Evolutionary conservation across 2,329 filamentous ascomycete species (phyloP).

Genomic region (Periglandula ipomoeae): DNA sequence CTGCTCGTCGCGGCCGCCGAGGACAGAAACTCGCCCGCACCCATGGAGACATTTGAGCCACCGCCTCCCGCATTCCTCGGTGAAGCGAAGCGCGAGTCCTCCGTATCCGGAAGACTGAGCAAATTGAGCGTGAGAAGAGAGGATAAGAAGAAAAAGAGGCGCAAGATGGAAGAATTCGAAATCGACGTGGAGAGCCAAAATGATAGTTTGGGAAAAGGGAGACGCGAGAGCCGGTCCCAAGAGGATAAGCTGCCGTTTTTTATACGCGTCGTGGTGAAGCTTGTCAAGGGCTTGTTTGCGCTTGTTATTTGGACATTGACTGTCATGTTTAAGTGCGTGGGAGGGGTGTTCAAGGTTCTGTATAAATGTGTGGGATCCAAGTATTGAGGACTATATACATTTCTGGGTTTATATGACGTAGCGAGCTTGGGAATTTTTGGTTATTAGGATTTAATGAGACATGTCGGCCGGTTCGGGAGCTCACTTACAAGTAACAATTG

Average conservation of each 20-base stretch:
- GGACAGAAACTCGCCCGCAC: slow-evolving; percentile 34
- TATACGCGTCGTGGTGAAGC: slow-evolving; percentile 38
- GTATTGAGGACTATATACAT: slow-evolving; percentile 19
- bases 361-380: slow-evolving; percentile 41
- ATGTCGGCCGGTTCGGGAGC: background rate
- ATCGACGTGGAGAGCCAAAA: slow-evolving; percentile 56
- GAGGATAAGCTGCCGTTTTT: slow-evolving; percentile 42
- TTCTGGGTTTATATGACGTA: background rate
- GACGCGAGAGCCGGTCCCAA: slow-evolving; percentile 27
- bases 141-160: slow-evolving; percentile 21
- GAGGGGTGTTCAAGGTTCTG: slow-evolving; percentile 39
- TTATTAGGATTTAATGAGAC: background rate
- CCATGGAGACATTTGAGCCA: slow-evolving; percentile 48
- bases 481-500: background rate
- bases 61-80: slow-evolving; percentile 33
- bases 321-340: slow-evolving; percentile 43
- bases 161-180: slow-evolving; percentile 46
- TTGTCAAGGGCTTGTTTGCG: slow-evolving; percentile 46
- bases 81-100: slow-evolving; percentile 13
- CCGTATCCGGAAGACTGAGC: slow-evolving; percentile 16
- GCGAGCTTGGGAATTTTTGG: background rate
- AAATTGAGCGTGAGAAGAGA: slow-evolving; percentile 20
- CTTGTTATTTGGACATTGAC: slow-evolving; percentile 49
- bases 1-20: slow-evolving; percentile 50
- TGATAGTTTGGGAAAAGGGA: slow-evolving; percentile 30